phyloP scores from a whole-genome alignment of 306 rosid species.

The Glycine tomentella region DNA sequence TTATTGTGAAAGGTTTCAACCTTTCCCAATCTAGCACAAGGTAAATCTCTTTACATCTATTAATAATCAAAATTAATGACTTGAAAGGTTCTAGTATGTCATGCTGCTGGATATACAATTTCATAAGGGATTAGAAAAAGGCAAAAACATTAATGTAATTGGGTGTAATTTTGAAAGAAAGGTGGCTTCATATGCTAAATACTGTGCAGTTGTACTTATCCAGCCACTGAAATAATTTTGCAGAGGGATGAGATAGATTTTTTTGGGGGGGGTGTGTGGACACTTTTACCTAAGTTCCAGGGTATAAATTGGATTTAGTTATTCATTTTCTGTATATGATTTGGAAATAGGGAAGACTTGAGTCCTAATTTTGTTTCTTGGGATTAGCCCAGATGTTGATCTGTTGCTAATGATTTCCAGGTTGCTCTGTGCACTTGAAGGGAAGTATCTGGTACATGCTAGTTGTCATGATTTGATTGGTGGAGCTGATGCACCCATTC shows the following conservation, averaged over 20 bases:
- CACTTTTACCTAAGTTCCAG: background rate
- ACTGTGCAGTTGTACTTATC: no score
- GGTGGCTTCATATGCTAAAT: no score
- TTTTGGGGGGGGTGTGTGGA: no score
- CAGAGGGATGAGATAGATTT: no score
- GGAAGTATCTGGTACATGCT: conserved; percentile 73
- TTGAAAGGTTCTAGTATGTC: conserved; percentile 31
- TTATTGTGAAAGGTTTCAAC: conserved; percentile 77
- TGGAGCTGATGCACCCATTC: conserved; percentile 53
- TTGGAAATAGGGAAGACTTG: conserved; percentile 6
- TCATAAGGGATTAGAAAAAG: no score
- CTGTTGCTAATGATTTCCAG: conserved; percentile 57
- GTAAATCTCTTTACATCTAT: conserved; percentile 46
- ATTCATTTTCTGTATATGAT: conserved; percentile 16
- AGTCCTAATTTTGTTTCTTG: conserved; percentile 23
- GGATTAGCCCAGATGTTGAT: conserved; percentile 32
- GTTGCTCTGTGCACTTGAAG: conserved; percentile 90
- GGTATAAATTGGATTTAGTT: background rate
- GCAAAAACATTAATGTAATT: no score
- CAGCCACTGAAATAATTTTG: no score
- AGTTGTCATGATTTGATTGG: conserved; percentile 64
- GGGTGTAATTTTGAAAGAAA: no score
- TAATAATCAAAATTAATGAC: conserved; percentile 20
- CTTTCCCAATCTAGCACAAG: conserved; percentile 64
- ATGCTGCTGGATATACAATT: no score